Conservation (phyloP, 2,329 filamentous ascomycete species). For the Aspergillus thermomutatus region DNA sequence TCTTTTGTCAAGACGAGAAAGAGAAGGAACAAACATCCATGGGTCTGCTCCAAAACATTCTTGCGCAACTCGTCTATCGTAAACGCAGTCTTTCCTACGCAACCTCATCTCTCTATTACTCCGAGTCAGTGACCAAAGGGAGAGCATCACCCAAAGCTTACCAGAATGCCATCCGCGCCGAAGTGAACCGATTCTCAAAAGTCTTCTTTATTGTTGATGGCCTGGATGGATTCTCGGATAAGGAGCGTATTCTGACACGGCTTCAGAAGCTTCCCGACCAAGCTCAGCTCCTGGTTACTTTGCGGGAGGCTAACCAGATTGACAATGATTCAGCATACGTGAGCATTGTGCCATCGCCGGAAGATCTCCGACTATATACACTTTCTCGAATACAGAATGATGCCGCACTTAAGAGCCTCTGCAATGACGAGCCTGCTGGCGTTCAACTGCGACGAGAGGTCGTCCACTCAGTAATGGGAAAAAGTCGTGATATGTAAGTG, state of each 20-base stretch:
- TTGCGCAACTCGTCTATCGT: slow-evolving; percentile 30
- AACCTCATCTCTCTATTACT: slow-evolving; percentile 22
- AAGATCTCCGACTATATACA: slow-evolving; percentile 20
- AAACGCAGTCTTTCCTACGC: slow-evolving; percentile 23
- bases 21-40: slow-evolving; percentile 18
- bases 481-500: slow-evolving; percentile 26
- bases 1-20: slow-evolving; percentile 27
- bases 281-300: slow-evolving; percentile 27
- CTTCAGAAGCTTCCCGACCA: slow-evolving; percentile 32
- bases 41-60: slow-evolving; percentile 21
- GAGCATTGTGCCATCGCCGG: slow-evolving; percentile 9
- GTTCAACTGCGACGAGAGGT: slow-evolving; percentile 12
- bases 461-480: slow-evolving; percentile 18
- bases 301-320: slow-evolving; percentile 18
- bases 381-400: slow-evolving; percentile 16
- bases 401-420: slow-evolving; percentile 6
- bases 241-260: slow-evolving; percentile 26
- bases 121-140: slow-evolving; percentile 17
- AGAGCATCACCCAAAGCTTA: slow-evolving; percentile 27
- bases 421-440: slow-evolving; percentile 1
- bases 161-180: slow-evolving; percentile 30
- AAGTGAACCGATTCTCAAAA: slow-evolving; percentile 28
- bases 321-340: slow-evolving; percentile 12
- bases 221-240: slow-evolving; percentile 25
- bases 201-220: slow-evolving; percentile 31